These are phyloP conservation scores for Schizophyllum amplum DNA, from an alignment of 1,284 basidiomycete species.

Conservation along the genomic window DNA sequence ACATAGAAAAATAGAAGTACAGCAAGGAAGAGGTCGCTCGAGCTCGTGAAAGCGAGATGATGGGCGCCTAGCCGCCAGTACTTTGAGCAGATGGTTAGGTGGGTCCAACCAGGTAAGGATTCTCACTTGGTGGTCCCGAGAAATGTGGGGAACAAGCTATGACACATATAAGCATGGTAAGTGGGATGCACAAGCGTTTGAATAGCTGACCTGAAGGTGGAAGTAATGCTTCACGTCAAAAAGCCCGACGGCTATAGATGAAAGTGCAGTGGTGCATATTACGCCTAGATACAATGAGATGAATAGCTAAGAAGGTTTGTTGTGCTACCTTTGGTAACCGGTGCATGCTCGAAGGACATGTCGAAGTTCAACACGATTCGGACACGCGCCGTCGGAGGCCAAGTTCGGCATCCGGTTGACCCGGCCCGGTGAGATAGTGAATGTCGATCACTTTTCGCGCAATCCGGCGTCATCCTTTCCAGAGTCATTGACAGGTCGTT, in stretches of 20 bases:
- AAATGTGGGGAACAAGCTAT: slow-evolving; percentile 64
- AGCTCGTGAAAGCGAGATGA: slow-evolving; percentile 76
- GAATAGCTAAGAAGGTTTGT: not conserved
- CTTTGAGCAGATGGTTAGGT: slow-evolving; percentile 34
- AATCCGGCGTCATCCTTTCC: not conserved
- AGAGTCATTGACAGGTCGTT: not conserved
- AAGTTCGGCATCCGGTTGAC: not conserved
- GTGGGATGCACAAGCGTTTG: slow-evolving; percentile 18
- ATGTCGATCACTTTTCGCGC: not conserved
- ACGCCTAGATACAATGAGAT: slow-evolving; percentile 46
- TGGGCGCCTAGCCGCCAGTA: slow-evolving; percentile 80
- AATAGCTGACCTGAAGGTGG: slow-evolving; percentile 59
- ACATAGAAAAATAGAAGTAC: slow-evolving; percentile 72
- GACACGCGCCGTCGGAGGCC: not conserved
- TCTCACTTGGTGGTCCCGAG: slow-evolving; percentile 57
- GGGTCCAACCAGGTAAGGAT: slow-evolving; percentile 18
- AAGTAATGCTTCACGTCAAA: slow-evolving; percentile 85
- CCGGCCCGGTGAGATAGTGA: not conserved
- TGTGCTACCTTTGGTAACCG: slow-evolving; percentile 64
- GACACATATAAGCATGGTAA: slow-evolving; percentile 5
- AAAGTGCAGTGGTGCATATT: slow-evolving; percentile 63
- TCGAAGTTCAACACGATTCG: not conserved
- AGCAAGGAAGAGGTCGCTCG: slow-evolving; percentile 76
- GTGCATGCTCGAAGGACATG: slow-evolving; percentile 76
- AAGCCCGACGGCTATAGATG: slow-evolving; percentile 65